Percentiles rank a stretch among this genome's conserved stretches.
These are phyloP conservation scores for Teratosphaeriaceae sp. DNA, from an alignment of 2,329 filamentous ascomycete species.

Conservation along the genomic window DNA sequence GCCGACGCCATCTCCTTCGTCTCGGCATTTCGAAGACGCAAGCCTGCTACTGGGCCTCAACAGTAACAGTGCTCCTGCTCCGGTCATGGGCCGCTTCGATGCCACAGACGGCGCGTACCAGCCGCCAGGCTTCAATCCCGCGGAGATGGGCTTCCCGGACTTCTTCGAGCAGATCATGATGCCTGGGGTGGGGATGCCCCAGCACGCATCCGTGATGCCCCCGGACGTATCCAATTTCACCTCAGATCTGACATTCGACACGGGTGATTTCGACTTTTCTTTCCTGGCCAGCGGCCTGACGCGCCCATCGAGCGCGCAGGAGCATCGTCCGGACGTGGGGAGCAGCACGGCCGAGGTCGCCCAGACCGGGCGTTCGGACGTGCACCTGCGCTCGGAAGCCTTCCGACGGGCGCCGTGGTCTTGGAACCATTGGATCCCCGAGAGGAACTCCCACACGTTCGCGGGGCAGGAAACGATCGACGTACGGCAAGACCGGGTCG, in stretches of 20 bases:
- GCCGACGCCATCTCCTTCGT: neutral
- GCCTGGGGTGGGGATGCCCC: constrained; percentile 10
- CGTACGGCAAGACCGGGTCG: constrained; percentile 16
- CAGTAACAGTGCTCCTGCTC: neutral
- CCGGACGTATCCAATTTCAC: constrained; percentile 21
- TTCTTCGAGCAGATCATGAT: constrained; percentile 27
- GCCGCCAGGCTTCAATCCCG: neutral
- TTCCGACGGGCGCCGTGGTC: constrained; percentile 20
- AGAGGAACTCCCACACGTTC: constrained; percentile 14
- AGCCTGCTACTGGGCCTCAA: constrained; percentile 8
- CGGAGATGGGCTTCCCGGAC: constrained; percentile 18
- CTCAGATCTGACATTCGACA: constrained; percentile 18
- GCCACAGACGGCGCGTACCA: neutral
- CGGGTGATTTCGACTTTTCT: constrained; percentile 20
- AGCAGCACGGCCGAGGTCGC: neutral
- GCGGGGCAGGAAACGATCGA: constrained; percentile 20
- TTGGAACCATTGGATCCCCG: constrained; percentile 23
- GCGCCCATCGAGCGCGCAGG: constrained; percentile 13
- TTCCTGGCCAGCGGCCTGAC: constrained; percentile 19
- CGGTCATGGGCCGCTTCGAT: constrained; percentile 1
- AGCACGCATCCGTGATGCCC: constrained; percentile 9
- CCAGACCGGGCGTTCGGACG: constrained; percentile 10
- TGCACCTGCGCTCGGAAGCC: constrained; percentile 16
- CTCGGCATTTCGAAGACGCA: constrained; percentile 5
- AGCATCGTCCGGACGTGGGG: neutral